Base-by-base conservation (phyloP, 2,329 filamentous ascomycete species). In the Blastomyces parvus region DNA sequence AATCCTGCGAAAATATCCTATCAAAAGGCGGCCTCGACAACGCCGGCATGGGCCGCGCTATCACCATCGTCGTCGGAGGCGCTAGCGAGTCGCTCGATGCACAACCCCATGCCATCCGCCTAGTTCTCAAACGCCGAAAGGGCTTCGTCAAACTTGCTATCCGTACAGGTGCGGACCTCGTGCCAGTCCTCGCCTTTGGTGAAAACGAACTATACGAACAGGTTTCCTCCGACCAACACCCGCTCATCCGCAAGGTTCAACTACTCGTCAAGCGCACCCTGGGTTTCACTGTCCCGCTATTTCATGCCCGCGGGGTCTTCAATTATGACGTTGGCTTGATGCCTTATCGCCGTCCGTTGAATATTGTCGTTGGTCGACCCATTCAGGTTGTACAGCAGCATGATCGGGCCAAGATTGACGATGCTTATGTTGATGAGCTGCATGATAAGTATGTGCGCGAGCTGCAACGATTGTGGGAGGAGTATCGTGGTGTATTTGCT, bases 201-300 rank as follows among this genome's bases (percentile, higher is more conserved):
- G 94, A 99, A 78, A 97, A 97, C 74, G 90, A 97, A 70, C 80
- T 97, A 2, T 99, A 97, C 79, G 90, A 97, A 67, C 93, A 97
- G 76, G 81, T 97, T 60, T 84, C 88, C 67, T 86, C 89, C 0
- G 83, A 87, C 66, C 82, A 85, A 40, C 90, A 96, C 71, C 91
- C 93, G 0, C 79, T 85, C 64, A 84, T 97, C 62, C 89, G 93
- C 78, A 86, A 85, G 71, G 77, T 89, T 46, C 94, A 99, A 77
- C 86, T 96, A 79, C 78, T 91, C 36, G 80, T 95, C 63, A 93
- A 97, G 77, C 89, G 88, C 69, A 80, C 88, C 6, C 86, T 95
- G 81, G 95, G 95, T 60, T 99, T 97, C 71, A 97, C 94, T 0
- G 82, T 97, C 13, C 92, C 94, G 0, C 83, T 96, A 36, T 88